Percentiles rank a stretch among this genome's conserved stretches.
phyloP scores from a whole-genome alignment of 2,329 filamentous ascomycete species.

The Arthrobotrys pseudoclavata region DNA sequence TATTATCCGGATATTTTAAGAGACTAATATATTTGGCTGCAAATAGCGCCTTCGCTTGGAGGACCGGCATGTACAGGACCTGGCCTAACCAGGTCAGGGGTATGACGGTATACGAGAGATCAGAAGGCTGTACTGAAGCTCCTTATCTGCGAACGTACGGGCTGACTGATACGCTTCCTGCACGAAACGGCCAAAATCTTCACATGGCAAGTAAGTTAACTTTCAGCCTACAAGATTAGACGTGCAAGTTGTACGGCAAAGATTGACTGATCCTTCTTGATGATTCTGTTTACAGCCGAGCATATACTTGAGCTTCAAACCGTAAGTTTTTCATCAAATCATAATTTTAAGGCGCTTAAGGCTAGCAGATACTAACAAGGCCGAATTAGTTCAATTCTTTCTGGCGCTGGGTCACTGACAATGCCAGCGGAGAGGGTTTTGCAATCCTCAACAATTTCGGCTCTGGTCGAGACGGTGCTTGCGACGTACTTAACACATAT shows the following conservation, averaged over 20 bases:
- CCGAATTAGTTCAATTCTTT: conserved; percentile 40
- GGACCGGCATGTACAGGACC: conserved; percentile 6
- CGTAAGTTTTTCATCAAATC: conserved; percentile 20
- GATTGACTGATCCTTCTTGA: conserved; percentile 19
- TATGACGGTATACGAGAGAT: conserved; percentile 43
- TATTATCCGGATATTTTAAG: conserved; percentile 15
- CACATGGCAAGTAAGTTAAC: conserved; percentile 34
- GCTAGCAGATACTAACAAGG: conserved; percentile 27
- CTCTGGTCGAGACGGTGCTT: conserved; percentile 8
- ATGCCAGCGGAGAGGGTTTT: conserved; percentile 23
- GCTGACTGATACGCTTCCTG: conserved; percentile 29
- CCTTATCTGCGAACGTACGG: conserved; percentile 34
- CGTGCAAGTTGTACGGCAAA: neutral
- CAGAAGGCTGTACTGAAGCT: conserved; percentile 27
- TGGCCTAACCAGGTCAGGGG: conserved; percentile 39
- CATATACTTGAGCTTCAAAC: conserved; percentile 41
- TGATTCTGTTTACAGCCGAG: conserved; percentile 23
- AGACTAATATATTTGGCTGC: conserved; percentile 12
- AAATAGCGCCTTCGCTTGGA: conserved; percentile 8
- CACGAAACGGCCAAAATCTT: conserved; percentile 13
- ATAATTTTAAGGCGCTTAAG: conserved; percentile 23
- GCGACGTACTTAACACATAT: conserved; percentile 4
- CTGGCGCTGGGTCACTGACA: conserved; percentile 36
- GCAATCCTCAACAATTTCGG: conserved; percentile 39
- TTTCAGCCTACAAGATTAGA: neutral